Conservation (phyloP, 257 asterid species). For the Cruciata laevipes region DNA sequence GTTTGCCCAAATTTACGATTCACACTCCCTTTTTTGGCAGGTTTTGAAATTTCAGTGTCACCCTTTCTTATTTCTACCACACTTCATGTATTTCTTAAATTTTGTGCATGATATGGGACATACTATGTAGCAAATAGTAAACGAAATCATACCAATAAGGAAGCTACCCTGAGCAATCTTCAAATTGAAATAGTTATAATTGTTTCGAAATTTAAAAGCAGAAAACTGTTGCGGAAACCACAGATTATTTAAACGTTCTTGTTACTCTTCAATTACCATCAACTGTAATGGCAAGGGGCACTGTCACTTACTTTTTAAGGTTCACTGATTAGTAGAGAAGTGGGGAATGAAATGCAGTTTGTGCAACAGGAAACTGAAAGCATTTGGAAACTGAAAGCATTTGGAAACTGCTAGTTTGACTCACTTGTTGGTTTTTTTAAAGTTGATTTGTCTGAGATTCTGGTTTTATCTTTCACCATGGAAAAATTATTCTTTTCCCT, state of each 20-base stretch:
- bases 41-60: no score
- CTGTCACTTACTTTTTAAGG: background rate
- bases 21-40: no score
- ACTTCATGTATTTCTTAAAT: background rate
- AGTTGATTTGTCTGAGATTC: background rate
- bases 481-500: background rate
- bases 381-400: no score
- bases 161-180: background rate
- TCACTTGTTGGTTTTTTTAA: background rate
- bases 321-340: background rate
- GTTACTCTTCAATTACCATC: no score
- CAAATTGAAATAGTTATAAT: background rate
- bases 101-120: background rate
- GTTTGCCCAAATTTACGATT: no score
- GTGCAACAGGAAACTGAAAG: background rate
- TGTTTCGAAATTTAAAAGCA: background rate
- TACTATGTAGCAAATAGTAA: no score
- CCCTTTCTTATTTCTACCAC: background rate
- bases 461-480: background rate
- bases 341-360: background rate
- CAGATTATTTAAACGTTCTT: no score
- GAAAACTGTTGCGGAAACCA: no score
- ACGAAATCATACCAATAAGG: background rate
- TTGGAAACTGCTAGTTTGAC: background rate
- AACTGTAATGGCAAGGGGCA: no score